phyloP scores from a whole-genome alignment of 257 asterid genomes.

The Solanum rostratum region DNA sequence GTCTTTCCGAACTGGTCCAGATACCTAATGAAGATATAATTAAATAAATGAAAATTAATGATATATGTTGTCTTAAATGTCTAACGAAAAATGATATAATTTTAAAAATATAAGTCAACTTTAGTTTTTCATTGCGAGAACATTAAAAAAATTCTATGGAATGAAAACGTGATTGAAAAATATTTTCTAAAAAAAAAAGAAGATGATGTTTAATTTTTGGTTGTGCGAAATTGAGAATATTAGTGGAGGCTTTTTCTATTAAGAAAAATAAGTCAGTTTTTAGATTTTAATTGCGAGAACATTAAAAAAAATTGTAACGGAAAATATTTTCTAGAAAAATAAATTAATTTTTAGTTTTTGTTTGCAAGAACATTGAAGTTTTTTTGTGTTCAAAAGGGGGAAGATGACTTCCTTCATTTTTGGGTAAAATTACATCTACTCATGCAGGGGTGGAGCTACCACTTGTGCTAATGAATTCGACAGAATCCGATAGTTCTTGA shows the following conservation, averaged over 20 bases:
- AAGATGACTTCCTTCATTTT: background rate
- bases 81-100: background rate
- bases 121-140: background rate
- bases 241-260: background rate
- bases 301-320: background rate
- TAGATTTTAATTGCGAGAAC: fast-evolving
- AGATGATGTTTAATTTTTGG: background rate
- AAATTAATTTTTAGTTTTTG: background rate
- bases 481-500: fast-evolving
- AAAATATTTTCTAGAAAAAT: background rate
- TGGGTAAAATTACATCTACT: background rate
- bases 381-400: background rate
- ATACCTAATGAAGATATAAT: background rate
- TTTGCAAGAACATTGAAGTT: background rate
- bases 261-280: background rate
- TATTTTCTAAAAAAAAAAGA: background rate
- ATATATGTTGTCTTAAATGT: background rate
- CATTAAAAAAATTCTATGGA: no score
- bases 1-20: slow-evolving; percentile 30
- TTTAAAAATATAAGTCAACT: background rate
- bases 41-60: background rate
- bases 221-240: background rate
- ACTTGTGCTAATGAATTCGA: background rate
- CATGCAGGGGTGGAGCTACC: no score
- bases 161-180: background rate